These are phyloP conservation scores for Brassica cretica DNA, from an alignment of 345 rosid species.

Conservation along the genomic window DNA sequence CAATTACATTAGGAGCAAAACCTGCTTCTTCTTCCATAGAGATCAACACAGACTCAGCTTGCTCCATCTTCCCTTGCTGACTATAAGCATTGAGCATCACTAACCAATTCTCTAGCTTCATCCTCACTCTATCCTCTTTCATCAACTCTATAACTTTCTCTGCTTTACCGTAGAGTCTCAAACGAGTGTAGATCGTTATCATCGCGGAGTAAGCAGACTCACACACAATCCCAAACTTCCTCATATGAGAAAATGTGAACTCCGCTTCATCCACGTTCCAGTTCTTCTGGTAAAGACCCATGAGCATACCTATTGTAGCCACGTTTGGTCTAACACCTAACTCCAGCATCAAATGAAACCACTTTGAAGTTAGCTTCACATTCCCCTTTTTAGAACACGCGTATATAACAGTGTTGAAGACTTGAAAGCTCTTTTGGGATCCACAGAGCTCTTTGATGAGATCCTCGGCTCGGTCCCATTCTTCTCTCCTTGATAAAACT, in stretches of 20 bases:
- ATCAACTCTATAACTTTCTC: slow-evolving; percentile 63
- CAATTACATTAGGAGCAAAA: slow-evolving; percentile 60
- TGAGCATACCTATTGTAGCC: slow-evolving; percentile 87
- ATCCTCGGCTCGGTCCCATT: slow-evolving; percentile 73
- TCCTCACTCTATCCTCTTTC: slow-evolving; percentile 54
- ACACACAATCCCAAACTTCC: slow-evolving; percentile 61
- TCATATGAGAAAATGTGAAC: slow-evolving; percentile 65
- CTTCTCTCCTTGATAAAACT: slow-evolving; percentile 65
- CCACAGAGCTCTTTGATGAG: slow-evolving; percentile 47
- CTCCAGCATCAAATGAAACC: slow-evolving; percentile 85
- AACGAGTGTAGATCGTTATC: slow-evolving; percentile 82
- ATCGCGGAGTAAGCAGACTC: slow-evolving; percentile 86
- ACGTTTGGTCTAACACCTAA: slow-evolving; percentile 64
- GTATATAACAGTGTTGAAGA: slow-evolving; percentile 71
- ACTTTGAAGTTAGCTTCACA: slow-evolving; percentile 55
- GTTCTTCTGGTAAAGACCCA: slow-evolving; percentile 75
- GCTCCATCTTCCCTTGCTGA: slow-evolving; percentile 75
- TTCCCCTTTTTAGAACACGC: slow-evolving; percentile 58
- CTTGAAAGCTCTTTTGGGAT: slow-evolving; percentile 49
- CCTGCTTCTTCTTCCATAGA: slow-evolving; percentile 63
- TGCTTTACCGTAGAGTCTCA: slow-evolving; percentile 69
- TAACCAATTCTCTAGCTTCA: slow-evolving; percentile 76
- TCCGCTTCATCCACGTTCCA: slow-evolving; percentile 80
- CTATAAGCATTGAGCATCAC: slow-evolving; percentile 83
- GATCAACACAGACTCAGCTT: slow-evolving; percentile 58